These are phyloP conservation scores for Mortierella claussenii DNA, from an alignment of 192 early-diverging fungal genomes.

Conservation along the genomic window DNA sequence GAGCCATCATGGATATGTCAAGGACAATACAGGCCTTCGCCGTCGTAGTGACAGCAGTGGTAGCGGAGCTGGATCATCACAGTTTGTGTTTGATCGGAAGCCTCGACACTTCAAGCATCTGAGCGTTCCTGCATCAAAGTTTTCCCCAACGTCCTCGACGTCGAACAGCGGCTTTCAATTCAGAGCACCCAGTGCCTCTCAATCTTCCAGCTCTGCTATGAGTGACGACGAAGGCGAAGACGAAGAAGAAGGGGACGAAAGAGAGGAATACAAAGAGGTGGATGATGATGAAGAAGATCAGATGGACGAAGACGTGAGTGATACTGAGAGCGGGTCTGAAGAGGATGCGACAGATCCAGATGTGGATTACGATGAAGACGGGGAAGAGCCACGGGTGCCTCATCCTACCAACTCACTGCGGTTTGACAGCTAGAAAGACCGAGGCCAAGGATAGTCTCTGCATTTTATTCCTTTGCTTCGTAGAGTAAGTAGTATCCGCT, in stretches of 20 bases:
- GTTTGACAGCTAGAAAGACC: constrained; percentile 11
- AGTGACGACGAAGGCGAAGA: neutral
- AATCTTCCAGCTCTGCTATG: neutral
- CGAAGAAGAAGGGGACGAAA: neutral
- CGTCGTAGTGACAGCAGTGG: too few relatives aligned
- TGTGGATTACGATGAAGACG: constrained; percentile 24
- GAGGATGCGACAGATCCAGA: constrained; percentile 16
- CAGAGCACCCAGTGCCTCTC: neutral
- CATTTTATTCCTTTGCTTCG: too few relatives aligned
- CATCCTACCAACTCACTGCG: constrained; percentile 30
- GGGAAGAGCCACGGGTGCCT: constrained; percentile 16
- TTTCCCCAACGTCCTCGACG: neutral
- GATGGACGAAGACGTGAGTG: constrained; percentile 3
- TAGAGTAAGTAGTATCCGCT: too few relatives aligned
- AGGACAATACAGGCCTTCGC: too few relatives aligned
- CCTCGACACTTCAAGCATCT: constrained; percentile 15
- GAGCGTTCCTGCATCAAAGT: constrained; percentile 15
- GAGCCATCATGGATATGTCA: neutral
- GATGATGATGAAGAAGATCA: constrained; percentile 19
- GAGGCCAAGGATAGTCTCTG: too few relatives aligned
- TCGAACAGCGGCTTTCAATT: neutral
- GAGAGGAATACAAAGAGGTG: constrained; percentile 8
- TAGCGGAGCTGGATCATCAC: neutral
- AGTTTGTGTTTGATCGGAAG: constrained; percentile 4
- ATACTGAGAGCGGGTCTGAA: neutral